Conservation (phyloP, 352 stramenopile species). For the Phytophthora megakarya region DNA sequence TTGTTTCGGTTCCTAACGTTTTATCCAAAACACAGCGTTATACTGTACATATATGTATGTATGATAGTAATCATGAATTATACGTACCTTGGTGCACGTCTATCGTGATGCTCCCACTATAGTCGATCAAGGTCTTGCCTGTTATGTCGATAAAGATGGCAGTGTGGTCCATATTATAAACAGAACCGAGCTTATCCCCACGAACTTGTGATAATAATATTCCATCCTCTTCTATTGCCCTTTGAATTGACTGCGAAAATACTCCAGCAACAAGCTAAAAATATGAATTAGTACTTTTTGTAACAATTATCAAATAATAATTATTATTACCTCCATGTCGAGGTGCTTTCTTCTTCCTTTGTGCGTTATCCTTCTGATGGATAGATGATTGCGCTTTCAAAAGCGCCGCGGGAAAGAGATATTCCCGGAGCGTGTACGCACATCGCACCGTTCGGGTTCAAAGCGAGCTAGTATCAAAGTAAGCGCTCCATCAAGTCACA, state of each 20-base stretch:
- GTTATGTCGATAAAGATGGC: slow-evolving; percentile 18
- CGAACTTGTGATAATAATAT: neutral
- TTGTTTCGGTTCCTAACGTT: slow-evolving; percentile 7
- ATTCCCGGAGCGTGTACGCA: neutral
- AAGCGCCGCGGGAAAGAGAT: slow-evolving; percentile 11
- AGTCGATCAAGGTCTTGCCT: slow-evolving; percentile 16
- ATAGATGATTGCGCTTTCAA: slow-evolving; percentile 10
- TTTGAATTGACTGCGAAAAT: slow-evolving; percentile 20
- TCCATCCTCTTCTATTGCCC: slow-evolving; percentile 11
- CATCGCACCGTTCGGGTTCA: neutral
- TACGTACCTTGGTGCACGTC: slow-evolving; percentile 14
- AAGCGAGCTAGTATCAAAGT: slow-evolving; percentile 8
- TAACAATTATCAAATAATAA: neutral
- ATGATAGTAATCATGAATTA: neutral
- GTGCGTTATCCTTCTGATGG: slow-evolving; percentile 5
- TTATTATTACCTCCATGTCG: slow-evolving; percentile 13
- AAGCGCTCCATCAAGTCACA: slow-evolving; percentile 11
- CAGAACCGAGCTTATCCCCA: neutral
- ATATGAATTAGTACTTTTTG: neutral
- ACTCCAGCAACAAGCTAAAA: slow-evolving; percentile 12
- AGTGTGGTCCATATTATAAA: slow-evolving; percentile 24
- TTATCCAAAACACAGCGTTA: too few species aligned
- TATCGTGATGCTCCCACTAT: too few species aligned
- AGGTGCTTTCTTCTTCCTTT: slow-evolving; percentile 10
- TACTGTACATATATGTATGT: too few species aligned